These are phyloP conservation scores for Ceratobasidium sp. DNA, from an alignment of 1,284 basidiomycete species.

Conservation along the genomic window DNA sequence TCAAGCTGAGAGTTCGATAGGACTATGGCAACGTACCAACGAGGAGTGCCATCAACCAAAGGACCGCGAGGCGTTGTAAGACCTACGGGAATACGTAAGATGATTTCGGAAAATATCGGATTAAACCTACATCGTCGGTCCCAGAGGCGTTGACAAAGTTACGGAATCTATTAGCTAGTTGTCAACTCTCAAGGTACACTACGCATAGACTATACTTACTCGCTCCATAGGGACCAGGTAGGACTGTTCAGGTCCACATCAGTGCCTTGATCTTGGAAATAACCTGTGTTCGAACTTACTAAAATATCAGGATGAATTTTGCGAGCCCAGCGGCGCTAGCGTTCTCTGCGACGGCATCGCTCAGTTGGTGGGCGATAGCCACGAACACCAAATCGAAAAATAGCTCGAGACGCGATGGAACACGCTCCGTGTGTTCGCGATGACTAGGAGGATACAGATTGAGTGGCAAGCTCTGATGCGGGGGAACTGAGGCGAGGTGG, in stretches of 20 bases:
- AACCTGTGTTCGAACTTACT: slow-evolving; percentile 9
- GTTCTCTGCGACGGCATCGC: slow-evolving; percentile 47
- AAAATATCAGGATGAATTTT: slow-evolving; percentile 45
- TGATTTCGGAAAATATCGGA: neutral
- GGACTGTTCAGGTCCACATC: slow-evolving; percentile 42
- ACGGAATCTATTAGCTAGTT: slow-evolving; percentile 43
- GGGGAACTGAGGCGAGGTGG: neutral
- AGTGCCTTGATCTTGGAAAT: neutral
- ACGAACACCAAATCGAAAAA: slow-evolving; percentile 54
- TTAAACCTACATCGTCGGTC: slow-evolving; percentile 47
- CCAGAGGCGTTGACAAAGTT: slow-evolving; percentile 50
- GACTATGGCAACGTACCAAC: slow-evolving; percentile 35
- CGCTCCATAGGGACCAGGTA: slow-evolving; percentile 52
- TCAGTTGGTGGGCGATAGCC: slow-evolving; percentile 52
- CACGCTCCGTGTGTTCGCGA: slow-evolving; percentile 31
- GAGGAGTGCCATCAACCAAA: slow-evolving; percentile 49
- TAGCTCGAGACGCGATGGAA: slow-evolving; percentile 48
- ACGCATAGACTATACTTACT: slow-evolving; percentile 38
- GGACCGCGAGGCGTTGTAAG: slow-evolving; percentile 49
- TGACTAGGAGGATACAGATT: slow-evolving; percentile 6
- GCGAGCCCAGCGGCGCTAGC: slow-evolving; percentile 42
- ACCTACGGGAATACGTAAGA: slow-evolving; percentile 41
- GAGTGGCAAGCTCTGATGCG: neutral
- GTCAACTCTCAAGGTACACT: neutral
- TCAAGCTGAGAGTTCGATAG: neutral